These are phyloP conservation scores for Citrus reticulata DNA, from an alignment of 345 rosid genomes.

Conservation along the genomic window DNA sequence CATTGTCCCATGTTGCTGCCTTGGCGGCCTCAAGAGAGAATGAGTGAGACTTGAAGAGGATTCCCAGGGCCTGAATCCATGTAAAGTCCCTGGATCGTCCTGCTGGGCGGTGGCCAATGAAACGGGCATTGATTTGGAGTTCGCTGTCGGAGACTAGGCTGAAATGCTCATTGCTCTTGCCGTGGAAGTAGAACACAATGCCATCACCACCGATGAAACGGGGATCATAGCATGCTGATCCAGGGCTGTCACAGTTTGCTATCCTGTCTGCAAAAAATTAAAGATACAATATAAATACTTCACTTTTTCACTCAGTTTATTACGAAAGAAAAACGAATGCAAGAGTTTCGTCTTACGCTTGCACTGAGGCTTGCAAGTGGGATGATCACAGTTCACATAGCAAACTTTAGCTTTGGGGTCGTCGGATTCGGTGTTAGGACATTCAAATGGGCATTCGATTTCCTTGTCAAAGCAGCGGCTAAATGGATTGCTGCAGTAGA, in stretches of 20 bases:
- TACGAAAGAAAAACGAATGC: not conserved
- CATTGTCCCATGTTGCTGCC: constrained; percentile 17
- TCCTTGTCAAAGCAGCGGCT: constrained; percentile 26
- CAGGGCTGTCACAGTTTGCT: constrained; percentile 47
- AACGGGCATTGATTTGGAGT: constrained; percentile 50
- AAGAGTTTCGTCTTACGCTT: constrained; percentile 22
- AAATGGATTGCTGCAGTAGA: constrained; percentile 18
- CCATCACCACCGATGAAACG: constrained; percentile 60
- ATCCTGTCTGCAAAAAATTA: constrained; percentile 21
- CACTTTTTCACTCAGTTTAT: not conserved
- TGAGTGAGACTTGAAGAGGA: constrained; percentile 27
- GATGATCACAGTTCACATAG: constrained; percentile 32
- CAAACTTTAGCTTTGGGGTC: constrained; percentile 35
- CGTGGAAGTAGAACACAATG: constrained; percentile 60
- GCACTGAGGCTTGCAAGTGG: constrained; percentile 35
- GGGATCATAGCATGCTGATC: constrained; percentile 56
- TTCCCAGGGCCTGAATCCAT: constrained; percentile 54
- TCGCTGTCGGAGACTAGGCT: constrained; percentile 47
- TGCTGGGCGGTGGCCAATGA: constrained; percentile 51
- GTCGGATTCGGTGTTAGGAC: constrained; percentile 23
- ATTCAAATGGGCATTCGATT: constrained; percentile 33
- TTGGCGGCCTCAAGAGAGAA: constrained; percentile 21
- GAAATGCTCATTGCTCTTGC: constrained; percentile 47
- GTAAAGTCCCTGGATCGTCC: constrained; percentile 50
- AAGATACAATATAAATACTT: not conserved